phyloP scores from a whole-genome alignment of 805 yeast genomes.

The Candida chilensis region DNA sequence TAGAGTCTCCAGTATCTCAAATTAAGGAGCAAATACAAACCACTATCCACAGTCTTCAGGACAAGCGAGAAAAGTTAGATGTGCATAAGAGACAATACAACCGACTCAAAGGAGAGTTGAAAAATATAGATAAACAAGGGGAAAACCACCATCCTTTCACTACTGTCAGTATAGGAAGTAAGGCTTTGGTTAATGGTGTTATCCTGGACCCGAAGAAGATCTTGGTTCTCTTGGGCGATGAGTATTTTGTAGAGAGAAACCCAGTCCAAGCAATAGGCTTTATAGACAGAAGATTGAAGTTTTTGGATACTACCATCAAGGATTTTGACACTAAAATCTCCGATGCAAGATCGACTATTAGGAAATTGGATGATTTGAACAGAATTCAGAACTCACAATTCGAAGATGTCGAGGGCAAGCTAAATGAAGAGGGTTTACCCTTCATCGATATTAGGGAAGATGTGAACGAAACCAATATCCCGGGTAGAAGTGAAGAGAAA shows the following conservation, averaged over 20 bases:
- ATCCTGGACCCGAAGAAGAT: conserved; percentile 10
- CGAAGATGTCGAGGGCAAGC: conserved; percentile 4
- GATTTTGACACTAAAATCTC: conserved; percentile 27
- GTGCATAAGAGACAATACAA: conserved; percentile 9
- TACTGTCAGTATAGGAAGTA: conserved; percentile 8
- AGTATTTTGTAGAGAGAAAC: conserved; percentile 25
- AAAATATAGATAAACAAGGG: conserved; percentile 5
- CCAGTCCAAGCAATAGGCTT: conserved; percentile 16
- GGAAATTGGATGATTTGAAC: conserved; percentile 18
- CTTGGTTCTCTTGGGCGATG: conserved; percentile 26
- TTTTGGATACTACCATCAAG: conserved; percentile 23
- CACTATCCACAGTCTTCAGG: conserved; percentile 3
- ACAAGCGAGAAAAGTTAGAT: conserved; percentile 4
- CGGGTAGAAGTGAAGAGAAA: too few species aligned
- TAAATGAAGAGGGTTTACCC: conserved; percentile 43
- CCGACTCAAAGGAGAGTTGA: conserved; percentile 8
- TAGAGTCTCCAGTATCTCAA: neutral
- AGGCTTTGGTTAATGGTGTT: conserved; percentile 7
- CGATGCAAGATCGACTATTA: conserved; percentile 23
- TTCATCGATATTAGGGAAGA: conserved; percentile 80
- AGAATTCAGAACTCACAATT: too few species aligned
- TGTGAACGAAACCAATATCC: too few species aligned
- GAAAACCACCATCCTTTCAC: conserved; percentile 5
- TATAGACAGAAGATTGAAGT: conserved; percentile 14
- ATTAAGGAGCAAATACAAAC: conserved; percentile 4